Evolutionary conservation across 345 rosid species (phyloP), one percentile per base, ranked within the genome.

Genomic region (Erodium maritimum): DNA sequence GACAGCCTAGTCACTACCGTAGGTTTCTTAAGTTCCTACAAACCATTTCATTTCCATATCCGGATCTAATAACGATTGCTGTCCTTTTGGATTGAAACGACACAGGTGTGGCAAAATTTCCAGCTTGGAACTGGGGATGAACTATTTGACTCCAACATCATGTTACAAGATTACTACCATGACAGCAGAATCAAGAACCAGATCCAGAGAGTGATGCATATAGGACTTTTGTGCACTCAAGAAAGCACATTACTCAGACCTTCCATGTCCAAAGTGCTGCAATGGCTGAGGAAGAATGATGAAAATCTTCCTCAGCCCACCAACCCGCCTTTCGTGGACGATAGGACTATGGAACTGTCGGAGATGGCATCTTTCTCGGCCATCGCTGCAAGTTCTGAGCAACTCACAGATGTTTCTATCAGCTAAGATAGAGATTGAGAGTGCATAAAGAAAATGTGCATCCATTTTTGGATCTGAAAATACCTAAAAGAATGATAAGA

Each of bases 141-240:
- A 42, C 79, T 87, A 58, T 86, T 57, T 4, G 95, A 89, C 77
- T 80, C 83, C 19, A 89, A 87, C 62, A 68, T 93, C 19, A 69
- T 71, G 66, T 66, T 84, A 61, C 67, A 14, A 3, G 48, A 79
- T 5, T 57, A 75, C 62, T 61, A 69, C 65, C 69, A 69, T 19
- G 58, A 84, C 72, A 34, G 61, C 69, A 68, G 66, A 45, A 70
- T 76, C 37, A 82, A 75, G 69, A 71, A 72, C 48, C 94, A 88
- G 55, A 72, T 82, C 50, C 34, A 17, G 13, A 80, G 96, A 33
- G 90, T 74, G 60, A 65, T 89, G 64, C 95, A 86, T 17, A 71
- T 89, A 63, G 96, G 85, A 55, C 85, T 93, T n/a, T 69, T 85
- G 61, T 93, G 99, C 69, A 67, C 86, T 24, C 99, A 93, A 75